These are phyloP conservation scores for Udeniomyces megalosporus DNA, from an alignment of 768 basidiomycete species.

Conservation along the genomic window DNA sequence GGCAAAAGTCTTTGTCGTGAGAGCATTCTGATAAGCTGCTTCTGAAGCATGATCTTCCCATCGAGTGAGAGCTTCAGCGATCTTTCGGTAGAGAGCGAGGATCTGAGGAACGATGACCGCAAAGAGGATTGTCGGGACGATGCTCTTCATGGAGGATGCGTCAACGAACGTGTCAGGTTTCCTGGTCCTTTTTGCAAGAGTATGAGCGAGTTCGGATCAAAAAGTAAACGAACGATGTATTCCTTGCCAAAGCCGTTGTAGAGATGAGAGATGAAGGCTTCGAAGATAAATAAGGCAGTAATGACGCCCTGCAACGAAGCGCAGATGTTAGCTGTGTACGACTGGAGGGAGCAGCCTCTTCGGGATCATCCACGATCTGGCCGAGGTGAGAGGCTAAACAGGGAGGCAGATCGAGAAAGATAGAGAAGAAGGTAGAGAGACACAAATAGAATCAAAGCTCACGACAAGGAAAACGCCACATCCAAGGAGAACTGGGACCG, in stretches of 20 bases:
- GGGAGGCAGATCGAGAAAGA: too few relatives aligned
- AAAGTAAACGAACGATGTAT: slow-evolving; percentile 47
- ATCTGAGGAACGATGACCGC: slow-evolving; percentile 63
- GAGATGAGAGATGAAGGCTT: slow-evolving; percentile 74
- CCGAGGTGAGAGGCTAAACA: too few relatives aligned
- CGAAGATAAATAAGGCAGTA: slow-evolving; percentile 54
- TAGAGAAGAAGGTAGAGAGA: too few relatives aligned
- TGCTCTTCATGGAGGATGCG: slow-evolving; percentile 44
- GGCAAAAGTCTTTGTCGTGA: slow-evolving; percentile 81
- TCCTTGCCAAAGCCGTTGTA: slow-evolving; percentile 75
- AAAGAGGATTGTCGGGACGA: slow-evolving; percentile 72
- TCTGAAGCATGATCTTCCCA: slow-evolving; percentile 88
- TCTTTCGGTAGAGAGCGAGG: slow-evolving; percentile 48
- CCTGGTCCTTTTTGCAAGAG: too few relatives aligned
- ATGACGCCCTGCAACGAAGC: too few relatives aligned
- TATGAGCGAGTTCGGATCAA: not conserved
- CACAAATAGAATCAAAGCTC: slow-evolving; percentile 17
- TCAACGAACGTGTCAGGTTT: too few relatives aligned
- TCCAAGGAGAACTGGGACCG: slow-evolving; percentile 42
- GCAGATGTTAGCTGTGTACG: too few relatives aligned
- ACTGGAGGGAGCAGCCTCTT: too few relatives aligned
- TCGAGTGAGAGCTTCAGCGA: slow-evolving; percentile 40
- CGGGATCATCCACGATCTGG: too few relatives aligned
- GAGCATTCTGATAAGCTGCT: slow-evolving; percentile 54
- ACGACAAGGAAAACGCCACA: slow-evolving; percentile 19